Conservation (phyloP, 2,329 filamentous ascomycete genomes). For the Botryosphaeria dothidea region DNA sequence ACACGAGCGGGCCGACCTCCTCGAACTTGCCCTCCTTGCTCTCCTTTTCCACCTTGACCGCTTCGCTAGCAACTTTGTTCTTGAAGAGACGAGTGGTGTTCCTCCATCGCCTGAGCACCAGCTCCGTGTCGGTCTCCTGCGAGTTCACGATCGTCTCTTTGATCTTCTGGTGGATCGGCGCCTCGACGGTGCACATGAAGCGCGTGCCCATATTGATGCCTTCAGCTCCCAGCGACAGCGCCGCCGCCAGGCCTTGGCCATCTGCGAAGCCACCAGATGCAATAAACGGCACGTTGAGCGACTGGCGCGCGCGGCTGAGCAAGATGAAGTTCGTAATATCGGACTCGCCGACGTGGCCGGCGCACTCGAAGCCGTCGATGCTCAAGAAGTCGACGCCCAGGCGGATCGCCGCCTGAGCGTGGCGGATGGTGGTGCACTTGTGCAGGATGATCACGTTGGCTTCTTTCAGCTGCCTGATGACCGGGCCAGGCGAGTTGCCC, state of each 20-base stretch:
- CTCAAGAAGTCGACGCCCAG: conserved; percentile 95
- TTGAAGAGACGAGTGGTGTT: conserved; percentile 88
- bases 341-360: conserved; percentile 82
- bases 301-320: conserved; percentile 79
- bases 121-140: conserved; percentile 85
- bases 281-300: conserved; percentile 85
- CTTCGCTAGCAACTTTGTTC: conserved; percentile 83
- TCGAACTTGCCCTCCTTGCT: conserved; percentile 84
- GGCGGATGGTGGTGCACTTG: conserved; percentile 96
- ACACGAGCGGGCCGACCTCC: conserved; percentile 84
- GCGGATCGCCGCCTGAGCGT: conserved; percentile 88
- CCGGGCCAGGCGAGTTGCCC: conserved; percentile 84
- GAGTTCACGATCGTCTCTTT: conserved; percentile 90
- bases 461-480: conserved; percentile 85
- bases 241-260: conserved; percentile 88
- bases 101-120: conserved; percentile 86
- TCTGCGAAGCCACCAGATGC: conserved; percentile 95
- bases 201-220: conserved; percentile 98
- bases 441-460: conserved; percentile 80
- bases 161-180: conserved; percentile 89
- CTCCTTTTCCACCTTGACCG: conserved; percentile 79
- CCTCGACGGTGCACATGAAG: conserved; percentile 95
- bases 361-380: conserved; percentile 98
- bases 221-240: conserved; percentile 83
- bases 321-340: conserved; percentile 92